Percentiles rank a stretch among this genome's conserved stretches.
phyloP scores from a whole-genome alignment of 2,329 filamentous ascomycete species.

The Xylaria sp. region DNA sequence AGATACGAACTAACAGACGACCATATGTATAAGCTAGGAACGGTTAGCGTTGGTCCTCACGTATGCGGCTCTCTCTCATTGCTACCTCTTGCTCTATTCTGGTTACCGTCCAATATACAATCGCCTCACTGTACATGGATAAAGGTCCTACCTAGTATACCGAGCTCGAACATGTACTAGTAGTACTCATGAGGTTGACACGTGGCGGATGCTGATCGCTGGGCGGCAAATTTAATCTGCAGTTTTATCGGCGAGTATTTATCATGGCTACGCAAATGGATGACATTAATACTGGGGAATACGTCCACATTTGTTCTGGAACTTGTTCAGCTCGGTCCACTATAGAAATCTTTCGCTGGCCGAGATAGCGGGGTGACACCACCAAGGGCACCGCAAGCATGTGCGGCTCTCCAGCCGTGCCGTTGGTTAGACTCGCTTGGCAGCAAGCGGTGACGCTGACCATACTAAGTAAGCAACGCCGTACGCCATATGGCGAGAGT shows the following conservation, averaged over 20 bases:
- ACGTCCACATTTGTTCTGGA: neutral
- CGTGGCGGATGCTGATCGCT: neutral
- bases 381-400: neutral
- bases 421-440: neutral
- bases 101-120: too few species aligned
- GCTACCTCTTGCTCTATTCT: neutral
- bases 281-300: neutral
- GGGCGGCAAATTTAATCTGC: neutral
- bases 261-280: neutral
- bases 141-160: neutral
- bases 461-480: neutral
- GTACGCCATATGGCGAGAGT: neutral
- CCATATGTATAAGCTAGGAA: neutral
- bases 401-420: constrained; percentile 19
- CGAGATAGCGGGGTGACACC: constrained; percentile 9
- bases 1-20: neutral
- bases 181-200: constrained; percentile 9
- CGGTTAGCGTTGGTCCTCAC: neutral
- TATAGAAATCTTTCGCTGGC: constrained; percentile 15
- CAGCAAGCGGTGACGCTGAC: constrained; percentile 8
- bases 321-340: constrained; percentile 12
- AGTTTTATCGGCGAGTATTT: neutral
- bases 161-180: constrained; percentile 7
- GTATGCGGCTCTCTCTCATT: neutral
- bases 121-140: neutral